These are phyloP conservation scores for Fusarium vanettenii DNA, from an alignment of 2,329 filamentous ascomycete genomes.

Conservation along the genomic window DNA sequence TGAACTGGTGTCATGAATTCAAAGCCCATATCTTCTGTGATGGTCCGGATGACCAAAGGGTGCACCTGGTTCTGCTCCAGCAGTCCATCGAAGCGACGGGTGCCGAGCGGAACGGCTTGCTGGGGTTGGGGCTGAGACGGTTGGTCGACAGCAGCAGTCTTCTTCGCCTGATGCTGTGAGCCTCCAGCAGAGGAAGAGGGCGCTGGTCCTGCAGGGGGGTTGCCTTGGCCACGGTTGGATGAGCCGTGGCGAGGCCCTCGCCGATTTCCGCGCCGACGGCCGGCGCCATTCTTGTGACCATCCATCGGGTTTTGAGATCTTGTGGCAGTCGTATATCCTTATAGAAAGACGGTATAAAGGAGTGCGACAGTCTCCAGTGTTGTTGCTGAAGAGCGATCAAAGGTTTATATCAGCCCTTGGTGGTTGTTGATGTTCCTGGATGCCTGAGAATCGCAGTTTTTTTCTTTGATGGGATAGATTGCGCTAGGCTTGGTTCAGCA, in stretches of 20 bases:
- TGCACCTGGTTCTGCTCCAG: slow-evolving; percentile 55
- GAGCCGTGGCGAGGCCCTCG: slow-evolving; percentile 11
- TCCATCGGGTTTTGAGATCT: slow-evolving; percentile 11
- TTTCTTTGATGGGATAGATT: not conserved
- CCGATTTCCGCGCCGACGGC: slow-evolving; percentile 14
- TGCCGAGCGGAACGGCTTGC: slow-evolving; percentile 54
- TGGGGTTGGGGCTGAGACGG: not conserved
- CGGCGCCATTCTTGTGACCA: slow-evolving; percentile 15
- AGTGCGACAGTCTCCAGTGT: not conserved
- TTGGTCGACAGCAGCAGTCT: not conserved
- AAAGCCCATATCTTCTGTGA: slow-evolving; percentile 61
- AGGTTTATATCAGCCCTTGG: not conserved
- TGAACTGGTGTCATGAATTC: slow-evolving; percentile 67
- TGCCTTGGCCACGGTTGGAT: not conserved
- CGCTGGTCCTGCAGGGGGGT: not conserved
- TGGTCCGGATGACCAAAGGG: slow-evolving; percentile 59
- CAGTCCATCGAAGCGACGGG: slow-evolving; percentile 60
- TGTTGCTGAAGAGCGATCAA: not conserved
- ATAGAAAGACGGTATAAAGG: not conserved
- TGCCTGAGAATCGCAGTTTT: not conserved
- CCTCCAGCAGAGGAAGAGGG: not conserved
- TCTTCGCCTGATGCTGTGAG: not conserved
- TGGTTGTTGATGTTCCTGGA: not conserved
- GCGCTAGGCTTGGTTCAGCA: not conserved
- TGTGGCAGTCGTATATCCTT: not conserved